Evolutionary conservation across 2,329 filamentous ascomycete species (phyloP).

Genomic region (Teratosphaeriaceae sp.): DNA sequence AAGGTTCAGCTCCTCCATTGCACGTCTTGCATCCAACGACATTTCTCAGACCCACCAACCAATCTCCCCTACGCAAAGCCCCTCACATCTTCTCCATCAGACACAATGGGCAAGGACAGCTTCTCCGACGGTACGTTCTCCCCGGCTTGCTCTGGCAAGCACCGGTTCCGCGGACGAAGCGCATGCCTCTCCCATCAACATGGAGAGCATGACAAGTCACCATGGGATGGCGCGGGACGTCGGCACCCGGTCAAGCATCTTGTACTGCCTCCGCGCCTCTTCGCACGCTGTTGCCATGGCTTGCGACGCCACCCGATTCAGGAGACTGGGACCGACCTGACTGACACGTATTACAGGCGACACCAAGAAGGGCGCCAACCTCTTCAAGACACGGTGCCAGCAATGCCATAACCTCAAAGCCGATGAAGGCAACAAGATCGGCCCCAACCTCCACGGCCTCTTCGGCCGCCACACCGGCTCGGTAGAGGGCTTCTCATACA

Average conservation of each 20-base stretch:
- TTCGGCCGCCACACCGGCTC: constrained; percentile 93
- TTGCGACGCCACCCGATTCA: neutral
- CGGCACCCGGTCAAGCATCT: no score
- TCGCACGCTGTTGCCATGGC: neutral
- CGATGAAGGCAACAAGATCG: constrained; percentile 94
- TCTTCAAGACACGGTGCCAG: constrained; percentile 98
- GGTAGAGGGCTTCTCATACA: constrained; percentile 92
- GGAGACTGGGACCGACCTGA: neutral
- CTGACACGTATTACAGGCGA: constrained; percentile 57
- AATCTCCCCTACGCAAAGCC: neutral
- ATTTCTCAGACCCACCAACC: neutral
- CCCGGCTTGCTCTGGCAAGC: no score
- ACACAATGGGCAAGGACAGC: constrained; percentile 34
- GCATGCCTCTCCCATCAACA: no score
- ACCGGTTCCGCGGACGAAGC: no score
- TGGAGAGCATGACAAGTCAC: no score
- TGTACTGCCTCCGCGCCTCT: neutral
- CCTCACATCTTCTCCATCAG: constrained; percentile 6
- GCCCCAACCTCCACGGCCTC: constrained; percentile 92
- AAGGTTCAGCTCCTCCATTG: neutral
- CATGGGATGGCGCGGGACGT: no score
- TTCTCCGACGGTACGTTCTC: constrained; percentile 29
- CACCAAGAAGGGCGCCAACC: constrained; percentile 90
- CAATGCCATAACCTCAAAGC: constrained; percentile 97
- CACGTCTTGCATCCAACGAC: neutral